phyloP scores from a whole-genome alignment of 495 filamentous ascomycete species.

The Aspergillus kassunensis region DNA sequence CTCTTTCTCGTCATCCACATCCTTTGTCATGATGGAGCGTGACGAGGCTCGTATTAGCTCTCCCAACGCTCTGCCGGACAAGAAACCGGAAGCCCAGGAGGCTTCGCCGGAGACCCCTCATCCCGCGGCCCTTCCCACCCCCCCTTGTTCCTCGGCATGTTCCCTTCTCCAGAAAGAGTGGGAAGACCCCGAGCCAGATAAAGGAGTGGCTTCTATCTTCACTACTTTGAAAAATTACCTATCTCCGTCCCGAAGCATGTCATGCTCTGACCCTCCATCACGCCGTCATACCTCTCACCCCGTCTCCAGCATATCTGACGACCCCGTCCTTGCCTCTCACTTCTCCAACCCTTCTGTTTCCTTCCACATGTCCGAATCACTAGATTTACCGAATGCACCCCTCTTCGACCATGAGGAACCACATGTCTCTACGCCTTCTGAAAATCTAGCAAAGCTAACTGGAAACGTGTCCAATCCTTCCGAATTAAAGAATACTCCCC shows the following conservation, averaged over 20 bases:
- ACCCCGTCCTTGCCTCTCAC: constrained; percentile 65
- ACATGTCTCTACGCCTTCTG: constrained; percentile 52
- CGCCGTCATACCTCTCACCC: constrained; percentile 55
- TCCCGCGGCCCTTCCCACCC: constrained; percentile 37
- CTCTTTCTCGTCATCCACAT: constrained; percentile 31
- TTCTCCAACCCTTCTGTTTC: constrained; percentile 69
- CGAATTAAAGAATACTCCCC: constrained; percentile 79
- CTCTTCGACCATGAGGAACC: constrained; percentile 49
- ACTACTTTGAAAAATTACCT: constrained; percentile 43
- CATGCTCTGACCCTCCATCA: constrained; percentile 34
- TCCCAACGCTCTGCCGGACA: constrained; percentile 16
- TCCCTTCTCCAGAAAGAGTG: constrained; percentile 43
- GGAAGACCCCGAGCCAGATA: constrained; percentile 39
- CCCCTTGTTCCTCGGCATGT: constrained; percentile 37
- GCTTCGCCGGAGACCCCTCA: constrained; percentile 21
- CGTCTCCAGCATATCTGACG: constrained; percentile 62
- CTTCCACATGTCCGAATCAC: constrained; percentile 51
- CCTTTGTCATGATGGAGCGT: constrained; percentile 39
- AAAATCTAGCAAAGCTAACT: constrained; percentile 86
- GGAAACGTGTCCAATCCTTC: constrained; percentile 57
- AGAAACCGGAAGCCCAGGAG: constrained; percentile 21
- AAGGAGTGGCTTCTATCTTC: constrained; percentile 36
- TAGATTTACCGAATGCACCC: constrained; percentile 52
- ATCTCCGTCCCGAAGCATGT: constrained; percentile 25
- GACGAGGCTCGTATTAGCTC: constrained; percentile 31